A percentile compares a stretch with the other conserved stretches of the same genome.
phyloP scores from a whole-genome alignment of 1,284 basidiomycete genomes.

The Pseudozyma pruni region DNA sequence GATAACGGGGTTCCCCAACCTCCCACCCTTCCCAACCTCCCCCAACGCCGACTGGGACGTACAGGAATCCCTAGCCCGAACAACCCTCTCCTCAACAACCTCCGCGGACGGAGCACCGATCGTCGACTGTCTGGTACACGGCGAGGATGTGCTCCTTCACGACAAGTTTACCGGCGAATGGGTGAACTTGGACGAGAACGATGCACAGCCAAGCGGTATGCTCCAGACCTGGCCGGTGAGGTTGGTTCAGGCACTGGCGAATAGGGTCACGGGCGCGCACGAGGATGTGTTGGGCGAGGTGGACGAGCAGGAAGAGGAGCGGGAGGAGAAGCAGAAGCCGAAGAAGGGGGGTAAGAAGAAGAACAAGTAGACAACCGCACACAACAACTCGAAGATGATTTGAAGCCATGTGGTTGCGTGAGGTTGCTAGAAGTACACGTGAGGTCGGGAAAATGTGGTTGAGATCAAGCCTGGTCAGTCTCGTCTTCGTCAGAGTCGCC shows the following conservation, averaged over 20 bases:
- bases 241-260: conserved; percentile 26
- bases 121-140: conserved; percentile 55
- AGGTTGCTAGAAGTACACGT: too few relatives aligned
- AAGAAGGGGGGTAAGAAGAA: conserved; percentile 21
- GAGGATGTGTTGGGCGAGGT: conserved; percentile 33
- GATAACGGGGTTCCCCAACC: conserved; percentile 47
- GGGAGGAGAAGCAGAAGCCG: conserved; percentile 1
- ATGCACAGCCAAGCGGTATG: conserved; percentile 24
- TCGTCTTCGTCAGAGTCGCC: conserved; percentile 46
- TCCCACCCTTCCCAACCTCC: conserved; percentile 44
- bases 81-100: conserved; percentile 19
- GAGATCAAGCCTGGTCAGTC: not conserved
- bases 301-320: conserved; percentile 1
- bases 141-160: conserved; percentile 35
- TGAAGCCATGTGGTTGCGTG: too few relatives aligned
- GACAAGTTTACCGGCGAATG: conserved; percentile 53
- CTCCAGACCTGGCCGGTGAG: conserved; percentile 47
- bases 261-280: conserved; percentile 20
- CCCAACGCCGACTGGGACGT: conserved; percentile 57
- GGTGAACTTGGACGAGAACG: conserved; percentile 49
- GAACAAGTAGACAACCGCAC: conserved; percentile 15
- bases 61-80: conserved; percentile 50
- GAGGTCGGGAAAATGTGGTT: not conserved
- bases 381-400: not conserved
- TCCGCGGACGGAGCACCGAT: conserved; percentile 21